A percentile compares a stretch with the other conserved stretches of the same genome.
These are phyloP conservation scores for Quercus berberidifolia DNA, from an alignment of 306 rosid species.

Conservation along the genomic window DNA sequence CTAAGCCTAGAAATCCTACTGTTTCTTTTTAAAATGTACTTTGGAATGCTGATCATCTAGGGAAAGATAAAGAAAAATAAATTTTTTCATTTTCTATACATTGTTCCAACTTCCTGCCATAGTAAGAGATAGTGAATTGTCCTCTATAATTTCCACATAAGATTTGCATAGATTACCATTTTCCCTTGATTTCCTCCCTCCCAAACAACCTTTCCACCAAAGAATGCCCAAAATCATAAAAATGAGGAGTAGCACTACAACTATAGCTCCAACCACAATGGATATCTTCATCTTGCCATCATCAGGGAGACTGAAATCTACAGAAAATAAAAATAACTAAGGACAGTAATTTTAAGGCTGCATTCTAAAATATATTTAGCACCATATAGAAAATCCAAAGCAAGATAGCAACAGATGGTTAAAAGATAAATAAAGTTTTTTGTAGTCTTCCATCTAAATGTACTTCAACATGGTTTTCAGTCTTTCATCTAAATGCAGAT, in stretches of 20 bases:
- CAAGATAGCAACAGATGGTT: too few relatives aligned
- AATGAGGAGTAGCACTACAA: neutral
- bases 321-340: neutral
- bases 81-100: neutral
- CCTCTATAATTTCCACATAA: neutral
- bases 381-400: too few relatives aligned
- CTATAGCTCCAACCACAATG: conserved; percentile 1
- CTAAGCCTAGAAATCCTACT: too few relatives aligned
- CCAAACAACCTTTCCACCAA: conserved; percentile 10
- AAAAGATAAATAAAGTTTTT: too few relatives aligned
- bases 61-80: too few relatives aligned
- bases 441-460: too few relatives aligned
- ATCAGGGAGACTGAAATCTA: conserved; percentile 17
- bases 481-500: too few relatives aligned
- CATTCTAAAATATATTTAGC: neutral
- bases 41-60: too few relatives aligned
- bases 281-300: neutral
- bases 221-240: conserved; percentile 6
- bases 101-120: neutral
- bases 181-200: conserved; percentile 15
- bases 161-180: neutral
- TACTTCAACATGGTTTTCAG: too few relatives aligned
- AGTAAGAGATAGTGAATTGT: too few relatives aligned
- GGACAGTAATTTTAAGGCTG: neutral
- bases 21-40: too few relatives aligned